Evolutionary conservation across 2,329 filamentous ascomycete species (phyloP).

Genomic region (Apiospora arundinis): DNA sequence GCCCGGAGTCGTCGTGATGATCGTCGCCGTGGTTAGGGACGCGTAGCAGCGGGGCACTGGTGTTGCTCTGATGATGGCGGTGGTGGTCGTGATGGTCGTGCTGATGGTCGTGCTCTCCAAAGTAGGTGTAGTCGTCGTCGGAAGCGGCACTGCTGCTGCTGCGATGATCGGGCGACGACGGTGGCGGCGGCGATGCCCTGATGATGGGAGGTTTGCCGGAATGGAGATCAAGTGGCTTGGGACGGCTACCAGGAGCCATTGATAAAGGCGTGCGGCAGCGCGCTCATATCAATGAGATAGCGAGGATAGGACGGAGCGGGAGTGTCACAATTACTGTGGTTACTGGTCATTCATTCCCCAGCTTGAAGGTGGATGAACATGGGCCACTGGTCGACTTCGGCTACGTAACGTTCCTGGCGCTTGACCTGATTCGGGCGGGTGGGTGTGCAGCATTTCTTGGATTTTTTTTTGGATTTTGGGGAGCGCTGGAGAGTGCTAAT

Average conservation of each 20-base stretch:
- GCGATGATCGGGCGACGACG: constrained; percentile 27
- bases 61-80: constrained; percentile 26
- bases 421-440: constrained; percentile 35
- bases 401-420: constrained; percentile 32
- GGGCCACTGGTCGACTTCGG: constrained; percentile 16
- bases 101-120: constrained; percentile 21
- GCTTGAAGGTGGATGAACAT: constrained; percentile 22
- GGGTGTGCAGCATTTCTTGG: constrained; percentile 5
- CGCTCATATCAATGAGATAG: constrained; percentile 10
- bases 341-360: constrained; percentile 12
- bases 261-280: constrained; percentile 20
- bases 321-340: constrained; percentile 15
- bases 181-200: constrained; percentile 27
- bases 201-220: constrained; percentile 39
- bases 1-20: constrained; percentile 12
- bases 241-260: constrained; percentile 35
- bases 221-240: constrained; percentile 38
- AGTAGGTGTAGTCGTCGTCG: constrained; percentile 27
- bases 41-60: constrained; percentile 29
- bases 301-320: not conserved
- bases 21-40: constrained; percentile 26
- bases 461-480: not conserved
- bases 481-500: not conserved
- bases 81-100: constrained; percentile 22
- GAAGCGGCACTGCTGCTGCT: not conserved